phyloP scores from a whole-genome alignment of 2,329 filamentous ascomycete species.

The Fusarium sp. region DNA sequence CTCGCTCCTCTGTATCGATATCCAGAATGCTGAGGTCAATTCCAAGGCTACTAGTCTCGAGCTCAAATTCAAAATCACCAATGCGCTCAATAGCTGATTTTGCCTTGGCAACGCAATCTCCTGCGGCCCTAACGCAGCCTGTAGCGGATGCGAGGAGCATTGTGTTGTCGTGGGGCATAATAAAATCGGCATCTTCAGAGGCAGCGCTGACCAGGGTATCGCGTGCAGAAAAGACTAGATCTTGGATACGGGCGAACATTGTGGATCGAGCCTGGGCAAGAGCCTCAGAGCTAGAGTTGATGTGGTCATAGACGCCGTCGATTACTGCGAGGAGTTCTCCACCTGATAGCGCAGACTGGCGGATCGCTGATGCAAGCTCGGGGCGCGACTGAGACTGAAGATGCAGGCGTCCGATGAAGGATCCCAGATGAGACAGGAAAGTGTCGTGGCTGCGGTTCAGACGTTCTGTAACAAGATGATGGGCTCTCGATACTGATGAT shows the following conservation, averaged over 20 bases:
- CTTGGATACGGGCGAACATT: conserved; percentile 83
- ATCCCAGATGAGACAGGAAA: conserved; percentile 90
- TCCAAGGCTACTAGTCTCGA: conserved; percentile 66
- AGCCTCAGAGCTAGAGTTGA: conserved; percentile 72
- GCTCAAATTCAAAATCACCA: conserved; percentile 90
- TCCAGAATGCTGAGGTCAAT: conserved; percentile 67
- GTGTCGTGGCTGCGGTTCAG: conserved; percentile 84
- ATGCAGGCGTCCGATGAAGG: conserved; percentile 90
- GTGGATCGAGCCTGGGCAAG: conserved; percentile 76
- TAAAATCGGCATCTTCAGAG: conserved; percentile 79
- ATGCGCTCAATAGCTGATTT: conserved; percentile 87
- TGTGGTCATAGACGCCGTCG: conserved; percentile 83
- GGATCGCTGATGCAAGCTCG: conserved; percentile 84
- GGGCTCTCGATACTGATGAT: conserved; percentile 69
- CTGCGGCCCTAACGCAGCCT: conserved; percentile 87
- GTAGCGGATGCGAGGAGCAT: conserved; percentile 83
- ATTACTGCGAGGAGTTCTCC: conserved; percentile 82
- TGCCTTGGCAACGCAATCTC: conserved; percentile 89
- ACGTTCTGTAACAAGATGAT: conserved; percentile 84
- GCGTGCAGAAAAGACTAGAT: conserved; percentile 82
- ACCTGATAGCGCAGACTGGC: conserved; percentile 85
- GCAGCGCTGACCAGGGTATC: conserved; percentile 79
- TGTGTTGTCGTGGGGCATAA: conserved; percentile 82
- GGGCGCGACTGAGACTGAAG: conserved; percentile 91
- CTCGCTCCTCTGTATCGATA: conserved; percentile 49